Conservation (phyloP, 2,329 filamentous ascomycete species). For the Exophiala viscosa region DNA sequence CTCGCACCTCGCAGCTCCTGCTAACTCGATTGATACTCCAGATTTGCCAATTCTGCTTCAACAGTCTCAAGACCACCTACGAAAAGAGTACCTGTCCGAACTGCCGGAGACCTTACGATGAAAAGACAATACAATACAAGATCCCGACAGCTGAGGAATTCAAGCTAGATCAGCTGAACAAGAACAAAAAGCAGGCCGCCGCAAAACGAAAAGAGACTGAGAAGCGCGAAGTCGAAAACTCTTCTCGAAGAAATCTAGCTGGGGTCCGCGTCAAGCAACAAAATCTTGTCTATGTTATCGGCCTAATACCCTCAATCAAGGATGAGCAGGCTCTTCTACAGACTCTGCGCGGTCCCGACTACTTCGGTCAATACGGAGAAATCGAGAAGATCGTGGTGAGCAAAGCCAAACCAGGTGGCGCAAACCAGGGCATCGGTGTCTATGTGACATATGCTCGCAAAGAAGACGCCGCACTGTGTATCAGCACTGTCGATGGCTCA, state of each 20-base stretch:
- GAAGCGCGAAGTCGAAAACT: conserved; percentile 91
- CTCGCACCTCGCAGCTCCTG: neutral
- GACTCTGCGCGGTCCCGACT: conserved; percentile 83
- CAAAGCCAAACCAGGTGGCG: conserved; percentile 75
- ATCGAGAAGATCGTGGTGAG: conserved; percentile 99
- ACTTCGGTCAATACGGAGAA: conserved; percentile 97
- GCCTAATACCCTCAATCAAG: conserved; percentile 82
- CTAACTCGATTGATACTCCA: conserved; percentile 37
- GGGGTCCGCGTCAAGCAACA: conserved; percentile 96
- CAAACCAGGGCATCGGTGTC: conserved; percentile 84
- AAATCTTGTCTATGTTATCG: conserved; percentile 97
- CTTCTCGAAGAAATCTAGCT: conserved; percentile 92
- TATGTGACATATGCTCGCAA: conserved; percentile 98
- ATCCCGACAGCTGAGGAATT: conserved; percentile 84
- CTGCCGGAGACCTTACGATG: conserved; percentile 90
- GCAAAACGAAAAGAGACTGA: conserved; percentile 90
- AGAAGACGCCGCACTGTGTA: conserved; percentile 84
- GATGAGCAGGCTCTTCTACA: conserved; percentile 84
- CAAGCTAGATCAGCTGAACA: conserved; percentile 29
- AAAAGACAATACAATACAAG: conserved; percentile 96
- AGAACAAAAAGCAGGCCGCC: conserved; percentile 69
- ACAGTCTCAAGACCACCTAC: conserved; percentile 97
- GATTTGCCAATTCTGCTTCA: conserved; percentile 99
- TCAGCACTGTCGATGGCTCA: conserved; percentile 86
- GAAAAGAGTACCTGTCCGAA: conserved; percentile 94